Conservation (phyloP, 2,329 filamentous ascomycete species). For the Alternaria burnsii region DNA sequence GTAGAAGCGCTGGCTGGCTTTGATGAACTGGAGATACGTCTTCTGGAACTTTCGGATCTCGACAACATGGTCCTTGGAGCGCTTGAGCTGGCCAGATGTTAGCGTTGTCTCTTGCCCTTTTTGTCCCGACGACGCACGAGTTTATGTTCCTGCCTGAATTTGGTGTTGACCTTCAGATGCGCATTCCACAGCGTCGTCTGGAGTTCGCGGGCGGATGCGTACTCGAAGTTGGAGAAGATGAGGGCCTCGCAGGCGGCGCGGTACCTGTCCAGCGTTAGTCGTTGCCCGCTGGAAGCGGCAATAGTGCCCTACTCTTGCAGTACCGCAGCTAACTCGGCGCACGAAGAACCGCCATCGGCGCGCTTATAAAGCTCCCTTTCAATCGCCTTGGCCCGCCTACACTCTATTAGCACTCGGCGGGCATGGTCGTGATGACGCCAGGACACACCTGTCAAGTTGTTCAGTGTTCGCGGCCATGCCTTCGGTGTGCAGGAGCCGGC, state of each 20-base stretch:
- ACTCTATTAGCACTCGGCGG: constrained; percentile 30
- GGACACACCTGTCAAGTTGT: constrained; percentile 62
- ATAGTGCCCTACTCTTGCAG: constrained; percentile 45
- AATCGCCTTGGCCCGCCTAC: constrained; percentile 55
- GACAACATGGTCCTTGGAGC: constrained; percentile 64
- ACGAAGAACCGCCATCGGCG: constrained; percentile 59
- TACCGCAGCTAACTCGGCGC: constrained; percentile 59
- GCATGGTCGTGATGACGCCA: neutral
- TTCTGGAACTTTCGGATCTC: constrained; percentile 81
- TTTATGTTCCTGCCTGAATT: constrained; percentile 71
- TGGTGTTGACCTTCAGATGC: constrained; percentile 78
- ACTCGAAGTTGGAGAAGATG: constrained; percentile 76
- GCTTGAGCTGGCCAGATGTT: constrained; percentile 51
- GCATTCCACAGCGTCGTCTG: constrained; percentile 80
- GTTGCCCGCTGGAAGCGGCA: constrained; percentile 7
- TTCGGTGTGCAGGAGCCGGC: constrained; percentile 33
- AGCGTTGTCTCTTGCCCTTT: constrained; percentile 3
- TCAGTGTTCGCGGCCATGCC: constrained; percentile 58
- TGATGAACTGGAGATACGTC: constrained; percentile 84
- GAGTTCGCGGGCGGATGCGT: constrained; percentile 68
- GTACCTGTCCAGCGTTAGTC: constrained; percentile 60
- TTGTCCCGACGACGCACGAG: constrained; percentile 26
- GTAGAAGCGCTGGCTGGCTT: constrained; percentile 88
- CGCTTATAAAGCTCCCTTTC: constrained; percentile 61
- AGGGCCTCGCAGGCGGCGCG: constrained; percentile 75